phyloP scores from a whole-genome alignment of 331 rosid species.

The Malus hybrid region DNA sequence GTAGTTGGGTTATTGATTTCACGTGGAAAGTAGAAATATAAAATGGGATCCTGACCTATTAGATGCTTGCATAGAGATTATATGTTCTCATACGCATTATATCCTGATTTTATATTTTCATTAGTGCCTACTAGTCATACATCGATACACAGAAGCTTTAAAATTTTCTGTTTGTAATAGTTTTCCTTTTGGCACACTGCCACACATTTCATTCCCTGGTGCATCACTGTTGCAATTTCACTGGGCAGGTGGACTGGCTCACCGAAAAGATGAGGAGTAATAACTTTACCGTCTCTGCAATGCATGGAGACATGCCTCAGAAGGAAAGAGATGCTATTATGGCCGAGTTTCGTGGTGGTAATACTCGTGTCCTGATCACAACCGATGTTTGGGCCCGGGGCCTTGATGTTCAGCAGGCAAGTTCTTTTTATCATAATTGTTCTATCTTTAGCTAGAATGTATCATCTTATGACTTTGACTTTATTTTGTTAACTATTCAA shows the following conservation, averaged over 20 bases:
- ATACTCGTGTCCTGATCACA: slow-evolving; percentile 90
- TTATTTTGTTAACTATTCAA: not conserved
- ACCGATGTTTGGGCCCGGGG: slow-evolving; percentile 99
- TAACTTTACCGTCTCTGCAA: slow-evolving; percentile 17
- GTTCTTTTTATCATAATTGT: slow-evolving; percentile 9
- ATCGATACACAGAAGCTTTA: not conserved
- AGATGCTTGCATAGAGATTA: not conserved
- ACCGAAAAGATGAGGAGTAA: slow-evolving; percentile 90
- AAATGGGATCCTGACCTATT: not conserved
- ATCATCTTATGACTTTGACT: not conserved
- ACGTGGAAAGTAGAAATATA: not conserved
- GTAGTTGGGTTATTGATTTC: not conserved
- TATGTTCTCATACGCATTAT: not conserved
- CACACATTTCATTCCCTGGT: not conserved
- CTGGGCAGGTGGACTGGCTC: slow-evolving; percentile 87
- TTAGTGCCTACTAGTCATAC: not conserved
- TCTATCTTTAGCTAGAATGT: not conserved
- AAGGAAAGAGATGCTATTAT: slow-evolving; percentile 94
- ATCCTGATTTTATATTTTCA: not conserved
- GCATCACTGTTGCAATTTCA: not conserved
- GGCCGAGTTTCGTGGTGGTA: slow-evolving; percentile 84
- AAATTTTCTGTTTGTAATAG: not conserved
- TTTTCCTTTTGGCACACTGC: not conserved
- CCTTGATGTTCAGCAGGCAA: slow-evolving; percentile 96
- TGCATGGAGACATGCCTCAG: slow-evolving; percentile 99